Evolutionary conservation across 768 basidiomycete genomes (phyloP), one percentile per base, ranked within the genome.

Genomic region (Hygrophorus pudorinus): DNA sequence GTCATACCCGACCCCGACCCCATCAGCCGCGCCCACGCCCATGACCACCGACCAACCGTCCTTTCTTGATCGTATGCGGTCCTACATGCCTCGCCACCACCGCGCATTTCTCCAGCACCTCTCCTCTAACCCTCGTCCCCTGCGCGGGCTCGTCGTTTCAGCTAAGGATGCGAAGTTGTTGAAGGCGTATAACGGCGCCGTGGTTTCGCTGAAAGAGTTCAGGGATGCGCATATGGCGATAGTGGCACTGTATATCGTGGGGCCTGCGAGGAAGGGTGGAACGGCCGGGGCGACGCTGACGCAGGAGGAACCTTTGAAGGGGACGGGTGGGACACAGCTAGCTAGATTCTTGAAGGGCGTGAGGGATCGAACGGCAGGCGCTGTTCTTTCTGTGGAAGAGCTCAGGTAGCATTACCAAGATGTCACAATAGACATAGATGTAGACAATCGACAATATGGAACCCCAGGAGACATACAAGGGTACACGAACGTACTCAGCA

Each of bases 21-120:
- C n/a, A n/a, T n/a, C n/a, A n/a, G n/a, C 51, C 2, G 35, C 43
- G 17, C 39, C 53, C 4, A 45, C 43, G 24, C 4, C 24, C 24
- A 24, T 7, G 24, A 7, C 24, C 21, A 51, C 60, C 11, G 56
- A 53, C 11, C 54, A 59, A 35, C 55, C 59, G 10, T 59, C 78
- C 3, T 82, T 89, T 58, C 71, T 91, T 51, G 68, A 71, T 14
- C 74, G 82, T 28, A 89, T 90, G 87, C 74, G 81, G 50, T 63
- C 65, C 17, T 91, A 92, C 63, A 91, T 91, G 89, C 88, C 89
- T 1, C 72, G 76, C 5, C 78, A 81, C 50, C 89, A 91, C 55
- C 78, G 87, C 27, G 64, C 71, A 32, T 91, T 91, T 62, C 67
- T 92, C 30, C 65, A 65, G 31, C 86, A 89, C 53, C 72, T 92